phyloP scores from a whole-genome alignment of 2,329 filamentous ascomycete genomes.

The Domatiomyces globalis region DNA sequence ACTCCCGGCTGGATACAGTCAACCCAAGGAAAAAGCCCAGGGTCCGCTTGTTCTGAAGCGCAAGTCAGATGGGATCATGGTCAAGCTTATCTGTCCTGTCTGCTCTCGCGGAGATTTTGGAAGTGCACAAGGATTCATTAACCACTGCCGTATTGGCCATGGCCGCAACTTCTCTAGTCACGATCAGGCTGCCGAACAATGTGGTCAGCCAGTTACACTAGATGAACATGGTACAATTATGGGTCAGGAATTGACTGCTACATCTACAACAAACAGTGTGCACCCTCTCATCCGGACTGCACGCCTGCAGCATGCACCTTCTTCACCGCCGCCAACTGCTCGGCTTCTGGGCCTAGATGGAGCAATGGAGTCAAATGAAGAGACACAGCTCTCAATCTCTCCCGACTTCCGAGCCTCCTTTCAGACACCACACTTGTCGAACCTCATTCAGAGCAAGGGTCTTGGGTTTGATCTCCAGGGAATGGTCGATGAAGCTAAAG shows the following conservation, averaged over 20 bases:
- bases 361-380: neutral
- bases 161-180: constrained; percentile 89
- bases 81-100: constrained; percentile 80
- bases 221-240: constrained; percentile 42
- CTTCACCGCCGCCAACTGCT: constrained; percentile 9
- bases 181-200: constrained; percentile 78
- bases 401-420: constrained; percentile 11
- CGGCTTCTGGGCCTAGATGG: neutral
- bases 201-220: constrained; percentile 66
- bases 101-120: constrained; percentile 85
- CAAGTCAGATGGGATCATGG: constrained; percentile 64
- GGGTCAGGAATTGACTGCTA: constrained; percentile 21
- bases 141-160: constrained; percentile 94
- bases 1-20: constrained; percentile 55
- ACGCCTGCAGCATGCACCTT: constrained; percentile 25
- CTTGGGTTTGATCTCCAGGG: constrained; percentile 47
- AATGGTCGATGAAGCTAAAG: constrained; percentile 42
- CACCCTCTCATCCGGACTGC: constrained; percentile 49
- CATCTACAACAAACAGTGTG: constrained; percentile 34
- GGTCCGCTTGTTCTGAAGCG: constrained; percentile 75
- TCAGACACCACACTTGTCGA: constrained; percentile 53
- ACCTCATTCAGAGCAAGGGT: constrained; percentile 47
- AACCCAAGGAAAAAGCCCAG: constrained; percentile 59
- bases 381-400: neutral
- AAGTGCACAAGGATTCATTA: constrained; percentile 97